Evolutionary conservation across 495 filamentous ascomycete genomes (phyloP).

Genomic region (Emericellopsis terricola): DNA sequence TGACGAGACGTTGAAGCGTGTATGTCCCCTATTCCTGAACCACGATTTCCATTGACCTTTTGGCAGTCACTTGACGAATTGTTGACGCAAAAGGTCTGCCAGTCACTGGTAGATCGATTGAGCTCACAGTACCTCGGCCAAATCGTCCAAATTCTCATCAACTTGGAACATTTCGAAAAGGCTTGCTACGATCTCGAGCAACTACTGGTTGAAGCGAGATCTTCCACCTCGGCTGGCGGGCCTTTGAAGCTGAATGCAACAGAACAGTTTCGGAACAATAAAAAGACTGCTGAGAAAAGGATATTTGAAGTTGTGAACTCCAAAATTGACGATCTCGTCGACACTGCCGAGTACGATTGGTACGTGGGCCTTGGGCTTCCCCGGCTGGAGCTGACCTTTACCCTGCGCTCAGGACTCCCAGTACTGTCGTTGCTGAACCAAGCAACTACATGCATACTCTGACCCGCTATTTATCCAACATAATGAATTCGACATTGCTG

Average conservation of each 20-base stretch:
- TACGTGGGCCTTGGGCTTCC: constrained; percentile 5
- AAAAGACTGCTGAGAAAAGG: constrained; percentile 89
- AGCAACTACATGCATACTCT: constrained; percentile 89
- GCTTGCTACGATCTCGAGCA: constrained; percentile 78
- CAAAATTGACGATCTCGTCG: constrained; percentile 95
- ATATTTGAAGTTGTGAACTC: constrained; percentile 98
- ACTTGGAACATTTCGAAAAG: constrained; percentile 88
- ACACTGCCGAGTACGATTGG: constrained; percentile 96
- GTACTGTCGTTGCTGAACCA: constrained; percentile 43
- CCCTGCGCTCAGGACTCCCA: constrained; percentile 33
- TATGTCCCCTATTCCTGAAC: constrained; percentile 16
- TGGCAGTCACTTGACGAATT: constrained; percentile 60
- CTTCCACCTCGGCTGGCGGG: constrained; percentile 55
- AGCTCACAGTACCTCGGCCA: constrained; percentile 87
- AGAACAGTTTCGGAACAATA: constrained; percentile 68
- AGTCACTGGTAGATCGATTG: constrained; percentile 72
- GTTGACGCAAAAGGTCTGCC: constrained; percentile 76
- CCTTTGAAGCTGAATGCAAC: constrained; percentile 65
- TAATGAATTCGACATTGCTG: constrained; percentile 85
- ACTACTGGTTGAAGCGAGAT: constrained; percentile 62
- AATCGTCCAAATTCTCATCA: constrained; percentile 96
- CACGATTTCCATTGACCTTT: too few relatives aligned
- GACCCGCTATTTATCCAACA: constrained; percentile 84
- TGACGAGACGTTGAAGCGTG: constrained; percentile 70
- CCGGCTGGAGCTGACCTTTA: constrained; percentile 1